Evolutionary conservation across 129 eudicot species (phyloP).

Genomic region (Pseudognaphalium luteoalbum): DNA sequence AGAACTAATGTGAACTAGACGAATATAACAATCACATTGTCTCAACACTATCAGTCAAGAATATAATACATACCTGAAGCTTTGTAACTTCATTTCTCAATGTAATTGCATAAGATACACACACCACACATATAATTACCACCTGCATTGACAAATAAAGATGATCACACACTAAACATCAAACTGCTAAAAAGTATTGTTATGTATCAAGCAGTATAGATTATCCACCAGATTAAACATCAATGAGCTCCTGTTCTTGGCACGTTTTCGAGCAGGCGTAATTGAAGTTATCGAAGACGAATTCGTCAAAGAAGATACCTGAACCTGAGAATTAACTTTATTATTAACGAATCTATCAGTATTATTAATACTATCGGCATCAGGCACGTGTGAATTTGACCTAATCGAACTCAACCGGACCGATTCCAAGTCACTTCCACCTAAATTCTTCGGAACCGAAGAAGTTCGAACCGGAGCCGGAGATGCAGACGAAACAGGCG

Average conservation of each 20-base stretch:
- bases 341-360: slow-evolving; percentile 44
- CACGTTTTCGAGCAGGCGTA: slow-evolving; percentile 26
- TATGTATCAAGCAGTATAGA: background rate
- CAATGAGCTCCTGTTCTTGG: slow-evolving; percentile 39
- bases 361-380: slow-evolving; percentile 24
- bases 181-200: slow-evolving; percentile 1
- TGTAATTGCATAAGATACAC: slow-evolving; percentile 48
- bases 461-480: slow-evolving; percentile 44
- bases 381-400: slow-evolving; percentile 21
- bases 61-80: slow-evolving; percentile 79
- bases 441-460: slow-evolving; percentile 42
- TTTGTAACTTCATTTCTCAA: slow-evolving; percentile 55
- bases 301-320: slow-evolving; percentile 38
- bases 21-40: background rate
- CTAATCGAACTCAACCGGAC: slow-evolving; percentile 6
- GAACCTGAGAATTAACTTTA: slow-evolving; percentile 43
- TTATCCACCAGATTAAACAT: slow-evolving; percentile 44
- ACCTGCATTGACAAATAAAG: slow-evolving; percentile 53
- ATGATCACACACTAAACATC: slow-evolving; percentile 24
- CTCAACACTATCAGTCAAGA: slow-evolving; percentile 9
- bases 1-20: background rate
- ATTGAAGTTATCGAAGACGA: slow-evolving; percentile 34
- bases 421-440: slow-evolving; percentile 25
- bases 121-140: slow-evolving; percentile 37
- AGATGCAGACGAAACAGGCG: slow-evolving; percentile 25